phyloP scores from a whole-genome alignment of 208 protist species.

The Trypanosoma platydactyli region DNA sequence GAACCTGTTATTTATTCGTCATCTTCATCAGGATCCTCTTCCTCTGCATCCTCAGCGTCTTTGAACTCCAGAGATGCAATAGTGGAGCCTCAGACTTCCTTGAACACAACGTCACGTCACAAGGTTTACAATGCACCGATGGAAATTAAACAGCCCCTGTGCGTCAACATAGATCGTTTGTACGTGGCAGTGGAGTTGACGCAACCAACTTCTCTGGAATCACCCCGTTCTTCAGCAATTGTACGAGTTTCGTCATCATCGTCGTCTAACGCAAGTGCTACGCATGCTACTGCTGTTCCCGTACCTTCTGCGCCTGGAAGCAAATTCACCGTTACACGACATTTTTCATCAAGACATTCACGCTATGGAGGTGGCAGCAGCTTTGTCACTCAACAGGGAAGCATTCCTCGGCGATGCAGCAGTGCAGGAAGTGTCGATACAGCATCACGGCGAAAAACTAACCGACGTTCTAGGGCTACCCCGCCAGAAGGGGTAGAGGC shows the following conservation, averaged over 20 bases:
- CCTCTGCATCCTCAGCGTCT: background rate
- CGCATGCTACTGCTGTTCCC: background rate
- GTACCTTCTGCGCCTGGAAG: constrained; percentile 12
- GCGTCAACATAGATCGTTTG: constrained; percentile 19
- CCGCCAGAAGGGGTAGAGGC: constrained; percentile 13
- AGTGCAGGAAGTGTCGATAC: background rate
- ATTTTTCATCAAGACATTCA: constrained; percentile 9
- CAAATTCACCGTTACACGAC: constrained; percentile 36
- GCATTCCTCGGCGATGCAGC: background rate
- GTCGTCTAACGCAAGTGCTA: background rate
- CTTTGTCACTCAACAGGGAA: background rate
- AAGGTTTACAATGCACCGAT: background rate
- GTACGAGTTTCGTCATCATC: constrained; percentile 1
- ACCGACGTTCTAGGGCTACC: background rate
- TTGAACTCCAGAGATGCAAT: background rate
- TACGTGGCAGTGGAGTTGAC: constrained; percentile 8
- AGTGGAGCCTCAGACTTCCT: background rate
- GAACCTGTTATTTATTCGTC: constrained; percentile 4
- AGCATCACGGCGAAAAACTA: background rate
- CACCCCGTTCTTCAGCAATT: background rate
- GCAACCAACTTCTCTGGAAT: background rate
- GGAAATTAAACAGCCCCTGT: background rate
- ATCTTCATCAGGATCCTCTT: constrained; percentile 3
- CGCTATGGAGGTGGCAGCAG: constrained; percentile 1
- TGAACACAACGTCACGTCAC: background rate